Percentiles rank a stretch among this genome's conserved stretches.
phyloP scores from a whole-genome alignment of 2,329 filamentous ascomycete species.

The Graphilbum fragrans region DNA sequence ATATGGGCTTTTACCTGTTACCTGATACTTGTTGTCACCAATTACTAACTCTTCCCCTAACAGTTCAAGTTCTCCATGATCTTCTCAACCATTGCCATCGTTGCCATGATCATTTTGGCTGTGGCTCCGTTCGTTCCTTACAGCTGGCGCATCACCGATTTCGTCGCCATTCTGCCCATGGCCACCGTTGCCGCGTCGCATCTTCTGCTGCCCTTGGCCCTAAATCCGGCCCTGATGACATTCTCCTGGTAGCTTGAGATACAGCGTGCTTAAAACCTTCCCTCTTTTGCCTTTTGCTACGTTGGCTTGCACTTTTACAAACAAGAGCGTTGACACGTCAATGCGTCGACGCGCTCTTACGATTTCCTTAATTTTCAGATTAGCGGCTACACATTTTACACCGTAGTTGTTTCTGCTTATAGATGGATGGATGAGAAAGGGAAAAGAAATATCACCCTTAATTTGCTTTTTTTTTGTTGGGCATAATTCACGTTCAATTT shows the following conservation, averaged over 20 bases:
- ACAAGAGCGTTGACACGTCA: too few species aligned
- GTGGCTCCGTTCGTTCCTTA: slow-evolving; percentile 51
- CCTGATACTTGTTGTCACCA: slow-evolving; percentile 14
- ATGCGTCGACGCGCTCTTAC: too few species aligned
- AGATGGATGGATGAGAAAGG: too few species aligned
- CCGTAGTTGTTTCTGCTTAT: too few species aligned
- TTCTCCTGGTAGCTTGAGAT: slow-evolving; percentile 51
- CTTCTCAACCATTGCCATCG: slow-evolving; percentile 45
- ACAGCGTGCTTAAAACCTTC: too few species aligned
- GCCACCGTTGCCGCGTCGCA: slow-evolving; percentile 57
- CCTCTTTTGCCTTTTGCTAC: too few species aligned
- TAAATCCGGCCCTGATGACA: slow-evolving; percentile 72
- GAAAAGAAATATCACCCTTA: too few species aligned
- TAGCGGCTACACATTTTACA: too few species aligned
- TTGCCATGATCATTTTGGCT: slow-evolving; percentile 52
- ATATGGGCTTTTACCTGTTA: slow-evolving; percentile 18
- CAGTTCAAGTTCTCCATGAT: slow-evolving; percentile 63
- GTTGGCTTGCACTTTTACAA: too few species aligned
- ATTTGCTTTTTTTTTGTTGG: too few species aligned
- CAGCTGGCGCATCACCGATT: slow-evolving; percentile 55
- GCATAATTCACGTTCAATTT: too few species aligned
- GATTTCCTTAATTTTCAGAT: too few species aligned
- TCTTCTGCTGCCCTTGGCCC: slow-evolving; percentile 56
- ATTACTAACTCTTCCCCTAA: not conserved
- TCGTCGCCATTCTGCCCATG: slow-evolving; percentile 68